phyloP scores from a whole-genome alignment of 768 basidiomycete species.

The Termitomyces eurrhizus region DNA sequence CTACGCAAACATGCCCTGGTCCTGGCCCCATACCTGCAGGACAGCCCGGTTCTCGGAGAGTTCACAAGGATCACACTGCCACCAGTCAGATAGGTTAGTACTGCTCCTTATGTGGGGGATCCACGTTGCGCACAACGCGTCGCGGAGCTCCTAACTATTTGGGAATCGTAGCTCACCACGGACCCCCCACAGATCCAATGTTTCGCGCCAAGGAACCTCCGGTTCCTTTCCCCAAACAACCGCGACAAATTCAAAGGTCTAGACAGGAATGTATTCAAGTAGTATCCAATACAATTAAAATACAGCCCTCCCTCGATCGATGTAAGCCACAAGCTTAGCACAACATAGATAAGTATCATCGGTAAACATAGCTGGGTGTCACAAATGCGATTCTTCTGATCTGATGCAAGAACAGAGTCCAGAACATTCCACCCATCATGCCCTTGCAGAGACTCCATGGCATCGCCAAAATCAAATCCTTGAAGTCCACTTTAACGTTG shows the following conservation, averaged over 20 bases:
- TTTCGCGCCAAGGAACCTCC: no score
- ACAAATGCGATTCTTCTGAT: no score
- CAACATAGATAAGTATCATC: no score
- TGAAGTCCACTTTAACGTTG: conserved; percentile 6
- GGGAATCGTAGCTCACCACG: neutral
- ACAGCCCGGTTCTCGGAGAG: neutral
- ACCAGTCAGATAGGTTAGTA: neutral
- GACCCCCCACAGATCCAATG: no score
- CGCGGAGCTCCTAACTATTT: neutral
- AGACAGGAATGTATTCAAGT: no score
- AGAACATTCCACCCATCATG: conserved; percentile 7
- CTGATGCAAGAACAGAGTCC: neutral
- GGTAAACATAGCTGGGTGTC: no score
- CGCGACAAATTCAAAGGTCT: no score
- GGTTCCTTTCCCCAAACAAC: no score
- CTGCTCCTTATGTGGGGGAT: neutral
- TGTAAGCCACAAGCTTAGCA: no score
- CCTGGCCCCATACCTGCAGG: neutral
- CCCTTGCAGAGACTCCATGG: neutral
- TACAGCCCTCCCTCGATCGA: no score
- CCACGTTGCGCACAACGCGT: neutral
- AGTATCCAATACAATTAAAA: no score
- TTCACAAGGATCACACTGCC: neutral
- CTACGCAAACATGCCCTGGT: neutral
- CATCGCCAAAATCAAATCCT: neutral